Evolutionary conservation across 768 basidiomycete species (phyloP).

Genomic region (Tylopilus sp.): DNA sequence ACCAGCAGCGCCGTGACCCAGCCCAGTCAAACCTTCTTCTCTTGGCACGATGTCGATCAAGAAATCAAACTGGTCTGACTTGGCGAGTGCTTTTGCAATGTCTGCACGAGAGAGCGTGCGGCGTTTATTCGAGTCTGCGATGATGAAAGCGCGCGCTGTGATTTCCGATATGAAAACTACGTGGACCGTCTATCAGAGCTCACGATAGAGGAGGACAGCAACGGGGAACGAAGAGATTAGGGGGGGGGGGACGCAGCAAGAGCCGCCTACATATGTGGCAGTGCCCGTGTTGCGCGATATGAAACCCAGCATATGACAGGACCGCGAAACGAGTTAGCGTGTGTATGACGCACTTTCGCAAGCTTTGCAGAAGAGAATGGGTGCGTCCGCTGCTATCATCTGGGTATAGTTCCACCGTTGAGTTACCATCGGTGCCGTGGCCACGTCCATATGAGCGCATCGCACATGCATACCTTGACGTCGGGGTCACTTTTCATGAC

Average conservation of each 20-base stretch:
- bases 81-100: conserved; percentile 87
- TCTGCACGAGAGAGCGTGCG: conserved; percentile 93
- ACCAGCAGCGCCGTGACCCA: conserved; percentile 10
- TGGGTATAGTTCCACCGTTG: conserved; percentile 27
- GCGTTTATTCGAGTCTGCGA: conserved; percentile 93
- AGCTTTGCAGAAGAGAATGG: conserved; percentile 95
- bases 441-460: neutral
- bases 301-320: neutral
- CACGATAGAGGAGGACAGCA: no score
- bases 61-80: conserved; percentile 97
- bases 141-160: conserved; percentile 91
- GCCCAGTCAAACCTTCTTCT: conserved; percentile 50
- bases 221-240: neutral
- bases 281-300: conserved; percentile 1
- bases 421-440: neutral
- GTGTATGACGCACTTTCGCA: conserved; percentile 79
- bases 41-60: conserved; percentile 93
- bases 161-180: conserved; percentile 97
- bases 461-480: conserved; percentile 68
- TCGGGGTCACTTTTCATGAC: conserved; percentile 99
- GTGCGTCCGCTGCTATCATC: conserved; percentile 99
- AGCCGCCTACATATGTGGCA: neutral
- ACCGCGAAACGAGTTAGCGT: neutral
- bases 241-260: neutral
- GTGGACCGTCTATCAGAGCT: neutral